Base-by-base conservation (phyloP, 148 eudicot species). In the Vaccinium vitisidaea region DNA sequence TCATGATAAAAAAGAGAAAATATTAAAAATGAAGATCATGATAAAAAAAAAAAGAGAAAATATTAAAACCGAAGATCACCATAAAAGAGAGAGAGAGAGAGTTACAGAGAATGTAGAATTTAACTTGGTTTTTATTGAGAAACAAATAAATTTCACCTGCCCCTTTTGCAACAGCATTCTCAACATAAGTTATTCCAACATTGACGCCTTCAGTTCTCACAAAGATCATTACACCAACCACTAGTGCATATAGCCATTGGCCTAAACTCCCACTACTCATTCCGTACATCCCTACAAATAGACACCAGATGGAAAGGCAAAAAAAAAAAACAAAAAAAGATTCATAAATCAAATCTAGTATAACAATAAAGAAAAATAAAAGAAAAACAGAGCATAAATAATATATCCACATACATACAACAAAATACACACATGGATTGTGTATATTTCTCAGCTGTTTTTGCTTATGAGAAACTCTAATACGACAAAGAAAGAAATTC, bases 131-230 rank as follows among this genome's bases (percentile, higher is more conserved):
- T 12, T 73, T 73, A 16, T 21, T 61, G 25, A 7, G 53, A 46
- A 3, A 59, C 6, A 18, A 56, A 12, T 80, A 10, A 39, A 0
- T 65, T 83, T 88, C 59, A 95, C 98, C 98, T 86, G 94, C 98
- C 85, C 98, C 98, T 86, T 95, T 94, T 9, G 93, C 94, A 48
- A 94, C 95, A 36, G 98, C 98, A 91, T 82, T 89, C 77, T 92
- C 79, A 79, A 95, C 85, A 85, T 88, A 90, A 50, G 93, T 93
- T 67, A 95, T 95, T 48, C 87, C 88, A 82, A 92, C 97, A 86
- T 80, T 69, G 79, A 86, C 85, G 54, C 93, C 89, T 81, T 92
- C 86, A 80, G 90, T 82, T 91, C 78, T 86, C 83, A 87, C 21
- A 80, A 89, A 77, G 73, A 89, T 76, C 52, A 92, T 58, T 27